Base-by-base conservation (phyloP, 2,329 filamentous ascomycete genomes). In the Cordyceps tenuipes region DNA sequence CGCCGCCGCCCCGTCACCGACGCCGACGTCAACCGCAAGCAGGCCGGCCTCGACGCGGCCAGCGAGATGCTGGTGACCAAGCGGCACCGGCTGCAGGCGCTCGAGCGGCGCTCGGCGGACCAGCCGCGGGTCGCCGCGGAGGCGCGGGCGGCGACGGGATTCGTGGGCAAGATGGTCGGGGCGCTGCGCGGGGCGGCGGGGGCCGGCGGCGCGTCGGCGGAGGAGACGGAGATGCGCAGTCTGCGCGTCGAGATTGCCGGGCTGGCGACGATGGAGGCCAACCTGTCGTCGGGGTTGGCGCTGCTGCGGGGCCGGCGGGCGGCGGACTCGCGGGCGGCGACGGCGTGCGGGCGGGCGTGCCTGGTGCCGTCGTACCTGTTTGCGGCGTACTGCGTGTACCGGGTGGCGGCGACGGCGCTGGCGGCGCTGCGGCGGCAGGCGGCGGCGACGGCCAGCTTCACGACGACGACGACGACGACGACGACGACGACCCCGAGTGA, bases 321-420 rank as follows among this genome's bases (percentile, higher is more conserved):
- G 2, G 82, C 82, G 12, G 86, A 88, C 61, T 80, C 83, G 39
- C 83, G 87, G 50, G 84, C 88, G 1, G 82, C 84, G 36, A 93
- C 90, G 0, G 71, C 80, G 0, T 62, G 86, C 15, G 91, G 91
- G 6, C 83, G 83, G 50, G 63, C 90, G 1, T 71, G 90, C 43
- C 77, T 87, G 29, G 70, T 82, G 15, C 85, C 75, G 1, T 82
- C 85, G 48, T 88, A 89, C 64, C 73, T 79, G 23, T 96, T 96
- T 71, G 86, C 89, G 58, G 64, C 88, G 53, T 96, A 96, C 78
- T 96, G 91, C 76, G 75, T 93, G 39, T 95, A 94, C 74, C 88
- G 91, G 58, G 88, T 96, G 64, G 71, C 83, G 19, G 88, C 90
- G 1, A 94, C 89, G 0, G 79, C 80, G 0, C 68, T 92, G 5